A percentile compares a stretch with the other conserved stretches of the same genome.
Evolutionary conservation across 176 grass and related monocot species (phyloP).

Genomic region (Calamus simplicifolius): DNA sequence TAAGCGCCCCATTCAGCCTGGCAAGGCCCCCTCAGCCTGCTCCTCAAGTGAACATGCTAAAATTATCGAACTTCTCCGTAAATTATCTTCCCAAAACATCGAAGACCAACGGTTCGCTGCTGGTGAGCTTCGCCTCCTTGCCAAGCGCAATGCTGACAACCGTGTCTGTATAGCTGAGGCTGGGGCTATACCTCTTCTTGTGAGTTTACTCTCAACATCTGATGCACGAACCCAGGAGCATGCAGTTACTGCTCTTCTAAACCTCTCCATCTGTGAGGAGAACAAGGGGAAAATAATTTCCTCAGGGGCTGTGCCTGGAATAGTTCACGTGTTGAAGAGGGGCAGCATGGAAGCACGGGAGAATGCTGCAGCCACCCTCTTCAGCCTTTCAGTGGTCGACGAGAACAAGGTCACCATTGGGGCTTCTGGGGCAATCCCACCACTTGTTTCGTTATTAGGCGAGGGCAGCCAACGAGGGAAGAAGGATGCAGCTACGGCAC

Average conservation of each 20-base stretch:
- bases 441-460: slow-evolving; percentile 9
- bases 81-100: slow-evolving; percentile 10
- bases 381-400: slow-evolving; percentile 18
- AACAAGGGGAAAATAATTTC: slow-evolving; percentile 14
- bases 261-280: slow-evolving; percentile 19
- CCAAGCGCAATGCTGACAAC: slow-evolving; percentile 16
- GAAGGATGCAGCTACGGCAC: slow-evolving; percentile 18
- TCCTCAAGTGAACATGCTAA: slow-evolving; percentile 9
- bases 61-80: slow-evolving; percentile 3
- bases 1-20: slow-evolving; percentile 3
- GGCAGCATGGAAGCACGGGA: slow-evolving; percentile 23
- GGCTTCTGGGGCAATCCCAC: slow-evolving; percentile 13
- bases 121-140: slow-evolving; percentile 15
- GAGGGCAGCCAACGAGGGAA: slow-evolving; percentile 17
- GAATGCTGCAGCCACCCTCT: slow-evolving; percentile 13
- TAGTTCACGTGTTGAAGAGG: slow-evolving; percentile 12
- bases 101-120: slow-evolving; percentile 10
- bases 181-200: slow-evolving; percentile 16
- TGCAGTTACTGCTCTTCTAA: slow-evolving; percentile 15
- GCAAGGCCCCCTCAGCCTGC: not conserved
- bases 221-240: slow-evolving; percentile 14
- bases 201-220: slow-evolving; percentile 1
- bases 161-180: slow-evolving; percentile 8
- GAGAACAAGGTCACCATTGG: slow-evolving; percentile 16
- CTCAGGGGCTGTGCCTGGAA: slow-evolving; percentile 8